Evolutionary conservation across 352 stramenopile genomes (phyloP).

Genomic region (Phytophthora tubulina): DNA sequence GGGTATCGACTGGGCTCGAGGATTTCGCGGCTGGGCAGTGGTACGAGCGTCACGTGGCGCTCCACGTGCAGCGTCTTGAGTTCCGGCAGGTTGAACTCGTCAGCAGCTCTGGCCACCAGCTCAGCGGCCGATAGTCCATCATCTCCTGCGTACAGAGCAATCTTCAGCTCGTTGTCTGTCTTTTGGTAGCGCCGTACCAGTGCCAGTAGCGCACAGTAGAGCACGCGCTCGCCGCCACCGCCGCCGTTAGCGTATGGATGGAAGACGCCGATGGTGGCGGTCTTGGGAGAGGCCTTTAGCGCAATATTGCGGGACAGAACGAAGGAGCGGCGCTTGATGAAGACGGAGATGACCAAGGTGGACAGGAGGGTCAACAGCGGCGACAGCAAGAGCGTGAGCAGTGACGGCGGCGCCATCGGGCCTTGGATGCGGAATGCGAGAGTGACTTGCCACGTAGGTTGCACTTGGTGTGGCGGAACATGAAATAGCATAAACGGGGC

Average conservation of each 20-base stretch:
- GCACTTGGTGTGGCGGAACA: slow-evolving; percentile 2
- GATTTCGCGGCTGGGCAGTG: slow-evolving; percentile 68
- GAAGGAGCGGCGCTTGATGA: slow-evolving; percentile 56
- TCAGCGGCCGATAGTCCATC: slow-evolving; percentile 64
- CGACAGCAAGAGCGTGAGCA: slow-evolving; percentile 28
- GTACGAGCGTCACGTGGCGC: slow-evolving; percentile 74
- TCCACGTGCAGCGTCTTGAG: slow-evolving; percentile 62
- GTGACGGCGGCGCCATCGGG: slow-evolving; percentile 2
- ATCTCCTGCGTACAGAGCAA: slow-evolving; percentile 85
- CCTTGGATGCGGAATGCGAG: slow-evolving; percentile 4
- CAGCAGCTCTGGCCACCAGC: slow-evolving; percentile 80
- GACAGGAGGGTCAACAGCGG: slow-evolving; percentile 38
- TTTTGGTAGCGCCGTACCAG: slow-evolving; percentile 67
- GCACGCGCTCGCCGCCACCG: slow-evolving; percentile 97
- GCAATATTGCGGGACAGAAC: slow-evolving; percentile 36
- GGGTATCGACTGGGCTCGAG: slow-evolving; percentile 86
- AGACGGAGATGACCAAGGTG: slow-evolving; percentile 40
- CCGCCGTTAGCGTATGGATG: slow-evolving; percentile 96
- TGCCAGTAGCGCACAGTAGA: slow-evolving; percentile 96
- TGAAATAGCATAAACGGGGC: background rate
- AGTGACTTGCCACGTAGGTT: slow-evolving; percentile 14
- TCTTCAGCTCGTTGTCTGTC: slow-evolving; percentile 31
- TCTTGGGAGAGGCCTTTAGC: slow-evolving; percentile 7
- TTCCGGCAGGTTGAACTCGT: slow-evolving; percentile 91
- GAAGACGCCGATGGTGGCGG: slow-evolving; percentile 91